Evolutionary conservation across 1,284 basidiomycete species (phyloP), one percentile per base, ranked within the genome.

Genomic region (Microbotryomycetes sp.): DNA sequence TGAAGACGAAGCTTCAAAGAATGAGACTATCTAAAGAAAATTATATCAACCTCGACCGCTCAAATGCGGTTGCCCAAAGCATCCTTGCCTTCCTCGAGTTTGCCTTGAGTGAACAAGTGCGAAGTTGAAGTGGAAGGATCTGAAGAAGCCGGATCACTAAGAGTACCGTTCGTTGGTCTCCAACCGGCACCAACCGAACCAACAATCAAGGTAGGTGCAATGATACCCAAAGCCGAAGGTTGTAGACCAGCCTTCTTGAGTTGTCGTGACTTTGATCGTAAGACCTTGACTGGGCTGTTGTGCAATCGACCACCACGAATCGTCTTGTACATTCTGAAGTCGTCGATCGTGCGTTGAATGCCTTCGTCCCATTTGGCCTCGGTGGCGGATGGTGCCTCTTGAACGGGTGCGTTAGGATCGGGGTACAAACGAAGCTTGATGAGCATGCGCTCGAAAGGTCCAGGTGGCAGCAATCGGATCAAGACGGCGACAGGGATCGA

Each of bases 401-500:
- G 83, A 3, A 92, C 89, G 1, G 93, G 83, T 12, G 74, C 75
- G 68, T 86, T 80, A 3, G 84, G 83, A 59, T 86, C 83, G 3
- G 83, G 81, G 72, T 92, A 81, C 36, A 97, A 77, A 23, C 81
- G 81, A 30, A 84, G 49, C 62, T 78, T 77, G 71, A 85, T 82
- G 75, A 97, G 84, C 59, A 89, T 59, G 29, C 80, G 80, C 71
- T 91, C 87, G 71, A 92, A 83, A 0, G 90, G 90, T 48, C 72
- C 81, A 66, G 88, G 92, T 30, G 96, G 94, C 25, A 96, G 76
- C 46, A 85, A 75, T 45, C 94, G 88, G 68, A 94, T 83, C 61
- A 94, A 73, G 36, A 81, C 86, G 59, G 91, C 96, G 69, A 97
- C 80, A 3, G 93, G 94, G 64, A 97, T 83, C 9, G 94, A 87